Percentiles rank a stretch among this genome's conserved stretches.
These are phyloP conservation scores for Aspergillus brasiliensis DNA, from an alignment of 2,329 filamentous ascomycete genomes.

Conservation along the genomic window DNA sequence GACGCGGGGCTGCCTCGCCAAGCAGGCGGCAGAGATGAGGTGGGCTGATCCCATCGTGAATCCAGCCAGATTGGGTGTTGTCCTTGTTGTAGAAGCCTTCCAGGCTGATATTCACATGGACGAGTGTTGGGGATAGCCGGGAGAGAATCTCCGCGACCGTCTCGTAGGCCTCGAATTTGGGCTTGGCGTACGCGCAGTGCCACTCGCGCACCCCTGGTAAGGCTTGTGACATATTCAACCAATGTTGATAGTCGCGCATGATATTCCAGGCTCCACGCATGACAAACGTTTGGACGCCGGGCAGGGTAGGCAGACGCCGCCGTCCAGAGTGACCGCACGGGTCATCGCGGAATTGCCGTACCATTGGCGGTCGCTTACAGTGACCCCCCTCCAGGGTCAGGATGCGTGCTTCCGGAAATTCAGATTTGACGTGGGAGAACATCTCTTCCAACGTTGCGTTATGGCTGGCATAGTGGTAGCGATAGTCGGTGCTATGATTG, in stretches of 20 bases:
- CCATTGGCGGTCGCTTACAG: constrained; percentile 72
- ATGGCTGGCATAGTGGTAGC: constrained; percentile 48
- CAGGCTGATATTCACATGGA: constrained; percentile 67
- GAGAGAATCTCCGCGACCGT: constrained; percentile 67
- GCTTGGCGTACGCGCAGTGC: constrained; percentile 63
- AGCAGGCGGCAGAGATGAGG: constrained; percentile 68
- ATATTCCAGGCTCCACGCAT: constrained; percentile 79
- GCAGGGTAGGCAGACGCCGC: constrained; percentile 50
- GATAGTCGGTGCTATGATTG: constrained; percentile 28
- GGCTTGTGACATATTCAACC: constrained; percentile 61
- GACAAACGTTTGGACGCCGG: constrained; percentile 66
- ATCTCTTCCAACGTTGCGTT: constrained; percentile 72
- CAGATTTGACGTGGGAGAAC: constrained; percentile 62
- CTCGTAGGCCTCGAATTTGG: constrained; percentile 72
- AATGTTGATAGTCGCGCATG: constrained; percentile 65
- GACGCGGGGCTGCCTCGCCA: constrained; percentile 60
- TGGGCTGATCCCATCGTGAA: constrained; percentile 48
- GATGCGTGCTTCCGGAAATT: constrained; percentile 64
- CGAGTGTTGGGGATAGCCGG: constrained; percentile 59
- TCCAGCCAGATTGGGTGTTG: constrained; percentile 57
- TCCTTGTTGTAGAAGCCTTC: constrained; percentile 73
- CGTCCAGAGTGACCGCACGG: constrained; percentile 31
- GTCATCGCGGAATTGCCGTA: constrained; percentile 56
- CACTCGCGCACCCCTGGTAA: constrained; percentile 65
- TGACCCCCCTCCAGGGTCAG: constrained; percentile 77